phyloP scores from a whole-genome alignment of 2,329 filamentous ascomycete genomes.

The Fusarium napiforme region DNA sequence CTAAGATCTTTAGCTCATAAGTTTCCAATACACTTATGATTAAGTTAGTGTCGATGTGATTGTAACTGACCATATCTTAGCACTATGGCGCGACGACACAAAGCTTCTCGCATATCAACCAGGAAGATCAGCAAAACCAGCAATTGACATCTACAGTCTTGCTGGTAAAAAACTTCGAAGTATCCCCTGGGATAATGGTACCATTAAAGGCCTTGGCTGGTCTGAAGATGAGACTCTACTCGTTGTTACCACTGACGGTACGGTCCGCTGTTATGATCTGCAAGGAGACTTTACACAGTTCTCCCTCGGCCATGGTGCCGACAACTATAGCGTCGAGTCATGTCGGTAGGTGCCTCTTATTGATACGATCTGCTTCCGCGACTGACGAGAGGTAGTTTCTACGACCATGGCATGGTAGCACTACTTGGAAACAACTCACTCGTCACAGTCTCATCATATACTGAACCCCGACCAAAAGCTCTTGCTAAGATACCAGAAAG shows the following conservation, averaged over 20 bases:
- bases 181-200: slow-evolving; percentile 91
- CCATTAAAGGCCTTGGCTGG: slow-evolving; percentile 91
- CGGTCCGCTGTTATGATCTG: slow-evolving; percentile 90
- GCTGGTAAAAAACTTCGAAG: slow-evolving; percentile 87
- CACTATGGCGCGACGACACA: slow-evolving; percentile 86
- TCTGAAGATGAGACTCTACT: slow-evolving; percentile 94
- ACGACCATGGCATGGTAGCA: slow-evolving; percentile 91
- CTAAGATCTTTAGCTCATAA: not conserved
- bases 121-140: slow-evolving; percentile 77
- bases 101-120: slow-evolving; percentile 85
- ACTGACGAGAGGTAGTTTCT: slow-evolving; percentile 67
- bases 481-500: slow-evolving; percentile 82
- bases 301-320: slow-evolving; percentile 87
- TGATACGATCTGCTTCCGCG: not conserved
- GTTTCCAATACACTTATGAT: slow-evolving; percentile 18
- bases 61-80: slow-evolving; percentile 57
- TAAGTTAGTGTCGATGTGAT: not conserved
- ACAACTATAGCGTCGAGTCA: slow-evolving; percentile 86
- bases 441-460: slow-evolving; percentile 86
- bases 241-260: slow-evolving; percentile 88
- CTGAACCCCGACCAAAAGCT: slow-evolving; percentile 87
- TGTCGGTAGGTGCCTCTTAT: slow-evolving; percentile 66
- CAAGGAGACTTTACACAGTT: slow-evolving; percentile 96
- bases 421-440: slow-evolving; percentile 88
- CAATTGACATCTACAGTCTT: slow-evolving; percentile 94